Percentiles rank a stretch among this genome's conserved stretches.
Evolutionary conservation across 73 alveolate genomes (phyloP).

Genomic region (Tetrahymena malaccensis): DNA sequence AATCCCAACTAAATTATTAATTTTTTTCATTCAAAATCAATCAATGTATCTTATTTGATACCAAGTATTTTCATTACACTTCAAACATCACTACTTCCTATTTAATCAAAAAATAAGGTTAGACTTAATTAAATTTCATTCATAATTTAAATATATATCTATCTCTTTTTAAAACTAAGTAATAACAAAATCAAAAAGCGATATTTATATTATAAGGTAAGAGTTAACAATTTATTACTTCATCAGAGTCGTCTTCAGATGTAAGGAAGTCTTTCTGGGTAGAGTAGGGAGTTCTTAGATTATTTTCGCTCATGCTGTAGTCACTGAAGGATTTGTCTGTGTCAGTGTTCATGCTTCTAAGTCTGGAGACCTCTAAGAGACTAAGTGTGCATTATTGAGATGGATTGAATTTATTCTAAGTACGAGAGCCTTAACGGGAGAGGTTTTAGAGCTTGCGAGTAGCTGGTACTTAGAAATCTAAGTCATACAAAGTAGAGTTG

Average conservation of each 20-base stretch:
- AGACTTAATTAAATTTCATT: background rate
- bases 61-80: background rate
- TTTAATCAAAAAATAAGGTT: background rate
- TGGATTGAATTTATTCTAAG: background rate
- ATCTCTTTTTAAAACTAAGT: background rate
- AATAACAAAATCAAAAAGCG: background rate
- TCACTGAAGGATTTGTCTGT: background rate
- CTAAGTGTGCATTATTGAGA: background rate
- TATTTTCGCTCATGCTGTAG: background rate
- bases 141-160: background rate
- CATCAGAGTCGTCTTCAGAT: background rate
- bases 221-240: background rate
- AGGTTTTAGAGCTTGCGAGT: background rate
- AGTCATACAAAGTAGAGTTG: background rate
- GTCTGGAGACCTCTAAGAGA: background rate
- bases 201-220: background rate
- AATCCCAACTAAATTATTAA: too few species aligned
- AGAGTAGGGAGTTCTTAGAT: background rate
- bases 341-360: background rate
- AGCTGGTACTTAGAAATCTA: background rate
- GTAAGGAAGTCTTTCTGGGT: background rate
- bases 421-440: background rate
- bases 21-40: background rate
- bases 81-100: background rate
- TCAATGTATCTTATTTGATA: background rate